Evolutionary conservation across 2,329 filamentous ascomycete species (phyloP).

Genomic region (Alternaria brassicae): DNA sequence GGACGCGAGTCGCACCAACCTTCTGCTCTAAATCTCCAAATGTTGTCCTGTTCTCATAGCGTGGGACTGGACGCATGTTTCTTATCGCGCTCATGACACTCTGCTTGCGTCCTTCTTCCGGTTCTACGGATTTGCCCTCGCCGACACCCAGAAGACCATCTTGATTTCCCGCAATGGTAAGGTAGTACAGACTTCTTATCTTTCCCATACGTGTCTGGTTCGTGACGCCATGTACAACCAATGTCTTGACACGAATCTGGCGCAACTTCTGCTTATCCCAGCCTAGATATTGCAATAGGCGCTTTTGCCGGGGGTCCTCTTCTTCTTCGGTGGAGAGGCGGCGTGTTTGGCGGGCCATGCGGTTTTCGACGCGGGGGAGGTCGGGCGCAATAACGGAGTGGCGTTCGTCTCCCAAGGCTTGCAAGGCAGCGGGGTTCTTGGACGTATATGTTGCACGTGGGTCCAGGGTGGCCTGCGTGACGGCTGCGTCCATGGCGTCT

Average conservation of each 20-base stretch:
- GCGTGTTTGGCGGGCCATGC: slow-evolving; percentile 46
- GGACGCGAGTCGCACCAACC: slow-evolving; percentile 84
- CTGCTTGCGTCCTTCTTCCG: slow-evolving; percentile 70
- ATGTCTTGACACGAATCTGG: slow-evolving; percentile 69
- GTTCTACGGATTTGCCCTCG: slow-evolving; percentile 84
- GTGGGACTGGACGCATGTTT: slow-evolving; percentile 89
- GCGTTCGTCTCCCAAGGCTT: slow-evolving; percentile 57
- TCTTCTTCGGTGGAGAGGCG: slow-evolving; percentile 46
- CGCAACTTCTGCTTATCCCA: slow-evolving; percentile 58
- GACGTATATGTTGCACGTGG: slow-evolving; percentile 56
- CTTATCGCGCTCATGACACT: slow-evolving; percentile 81
- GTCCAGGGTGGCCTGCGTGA: slow-evolving; percentile 48
- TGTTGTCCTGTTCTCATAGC: slow-evolving; percentile 92
- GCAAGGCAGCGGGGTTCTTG: slow-evolving; percentile 58
- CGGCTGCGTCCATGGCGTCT: slow-evolving; percentile 40
- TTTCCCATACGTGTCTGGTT: slow-evolving; percentile 98
- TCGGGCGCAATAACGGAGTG: slow-evolving; percentile 58
- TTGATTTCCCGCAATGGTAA: slow-evolving; percentile 85
- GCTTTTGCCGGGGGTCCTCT: slow-evolving; percentile 57
- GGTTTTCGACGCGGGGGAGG: slow-evolving; percentile 55
- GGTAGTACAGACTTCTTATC: slow-evolving; percentile 75
- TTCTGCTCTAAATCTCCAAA: slow-evolving; percentile 83
- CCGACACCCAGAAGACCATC: slow-evolving; percentile 87
- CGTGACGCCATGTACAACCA: slow-evolving; percentile 76
- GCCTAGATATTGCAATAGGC: slow-evolving; percentile 65